phyloP scores from a whole-genome alignment of 441 rosid genomes.

The Mallotus repandus region DNA sequence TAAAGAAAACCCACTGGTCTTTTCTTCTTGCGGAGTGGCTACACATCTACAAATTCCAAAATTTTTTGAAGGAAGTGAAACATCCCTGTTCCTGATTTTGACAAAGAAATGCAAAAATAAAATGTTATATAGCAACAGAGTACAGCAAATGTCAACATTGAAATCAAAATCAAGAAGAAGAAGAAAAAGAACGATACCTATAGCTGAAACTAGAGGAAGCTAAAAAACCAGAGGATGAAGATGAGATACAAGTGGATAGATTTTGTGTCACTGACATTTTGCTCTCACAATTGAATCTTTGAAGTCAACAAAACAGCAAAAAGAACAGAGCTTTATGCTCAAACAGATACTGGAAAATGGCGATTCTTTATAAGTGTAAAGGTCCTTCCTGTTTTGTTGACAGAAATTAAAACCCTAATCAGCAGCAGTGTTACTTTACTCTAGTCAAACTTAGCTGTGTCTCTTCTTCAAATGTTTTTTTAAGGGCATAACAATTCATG shows the following conservation, averaged over 20 bases:
- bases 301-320: no score
- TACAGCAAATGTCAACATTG: no score
- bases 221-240: slow-evolving; percentile 63
- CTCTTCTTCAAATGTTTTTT: no score
- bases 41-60: slow-evolving; percentile 54
- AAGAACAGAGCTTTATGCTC: no score
- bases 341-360: no score
- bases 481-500: no score
- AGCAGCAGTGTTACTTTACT: no score
- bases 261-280: slow-evolving; percentile 50
- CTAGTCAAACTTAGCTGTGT: no score
- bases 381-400: no score
- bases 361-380: no score
- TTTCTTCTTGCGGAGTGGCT: slow-evolving; percentile 61
- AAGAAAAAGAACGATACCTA: slow-evolving; percentile 36
- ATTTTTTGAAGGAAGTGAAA: slow-evolving; percentile 42
- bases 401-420: no score
- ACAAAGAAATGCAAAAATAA: not conserved
- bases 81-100: slow-evolving; percentile 42
- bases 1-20: slow-evolving; percentile 38
- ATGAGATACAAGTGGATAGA: slow-evolving; percentile 48
- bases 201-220: slow-evolving; percentile 39
- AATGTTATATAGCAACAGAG: not conserved
- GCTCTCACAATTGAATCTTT: not conserved
- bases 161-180: no score